Conservation (phyloP, 805 yeast genomes). For the Candida ipomoeae region DNA sequence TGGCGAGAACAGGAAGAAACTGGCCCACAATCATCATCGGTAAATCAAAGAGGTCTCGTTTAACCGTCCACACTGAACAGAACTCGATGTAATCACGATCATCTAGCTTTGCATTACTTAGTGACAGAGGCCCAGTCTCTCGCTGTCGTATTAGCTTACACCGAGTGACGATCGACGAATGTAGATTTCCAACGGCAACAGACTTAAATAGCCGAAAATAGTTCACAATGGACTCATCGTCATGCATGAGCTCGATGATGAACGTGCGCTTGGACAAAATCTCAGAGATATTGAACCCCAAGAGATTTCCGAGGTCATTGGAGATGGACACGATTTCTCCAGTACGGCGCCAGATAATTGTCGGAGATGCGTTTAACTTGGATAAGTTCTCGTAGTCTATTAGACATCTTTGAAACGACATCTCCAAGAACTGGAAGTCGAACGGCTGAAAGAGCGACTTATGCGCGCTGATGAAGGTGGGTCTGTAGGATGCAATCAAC, state of each 20-base stretch:
- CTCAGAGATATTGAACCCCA: slow-evolving; percentile 59
- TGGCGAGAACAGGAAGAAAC: slow-evolving; percentile 59
- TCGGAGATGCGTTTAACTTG: slow-evolving; percentile 65
- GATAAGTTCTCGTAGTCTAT: slow-evolving; percentile 43
- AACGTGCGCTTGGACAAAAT: slow-evolving; percentile 57
- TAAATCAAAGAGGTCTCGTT: slow-evolving; percentile 76
- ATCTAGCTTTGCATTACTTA: slow-evolving; percentile 17
- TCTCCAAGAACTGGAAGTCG: slow-evolving; percentile 54
- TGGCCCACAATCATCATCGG: slow-evolving; percentile 85
- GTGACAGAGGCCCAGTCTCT: slow-evolving; percentile 8
- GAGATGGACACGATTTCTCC: slow-evolving; percentile 81
- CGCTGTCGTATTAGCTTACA: slow-evolving; percentile 42
- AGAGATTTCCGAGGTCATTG: slow-evolving; percentile 64
- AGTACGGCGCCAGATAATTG: slow-evolving; percentile 80
- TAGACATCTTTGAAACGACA: slow-evolving; percentile 42
- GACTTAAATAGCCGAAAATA: slow-evolving; percentile 70
- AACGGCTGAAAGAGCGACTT: slow-evolving; percentile 62
- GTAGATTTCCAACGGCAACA: slow-evolving; percentile 65
- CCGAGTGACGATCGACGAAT: slow-evolving; percentile 48
- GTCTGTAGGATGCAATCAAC: slow-evolving; percentile 63
- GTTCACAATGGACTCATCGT: slow-evolving; percentile 66
- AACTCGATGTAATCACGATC: slow-evolving; percentile 45
- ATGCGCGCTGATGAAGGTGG: slow-evolving; percentile 74
- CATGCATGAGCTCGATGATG: slow-evolving; percentile 73
- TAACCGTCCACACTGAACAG: slow-evolving; percentile 82